These are phyloP conservation scores for Cryptosporidium canis DNA, from an alignment of 169 alveolate species.

Conservation along the genomic window DNA sequence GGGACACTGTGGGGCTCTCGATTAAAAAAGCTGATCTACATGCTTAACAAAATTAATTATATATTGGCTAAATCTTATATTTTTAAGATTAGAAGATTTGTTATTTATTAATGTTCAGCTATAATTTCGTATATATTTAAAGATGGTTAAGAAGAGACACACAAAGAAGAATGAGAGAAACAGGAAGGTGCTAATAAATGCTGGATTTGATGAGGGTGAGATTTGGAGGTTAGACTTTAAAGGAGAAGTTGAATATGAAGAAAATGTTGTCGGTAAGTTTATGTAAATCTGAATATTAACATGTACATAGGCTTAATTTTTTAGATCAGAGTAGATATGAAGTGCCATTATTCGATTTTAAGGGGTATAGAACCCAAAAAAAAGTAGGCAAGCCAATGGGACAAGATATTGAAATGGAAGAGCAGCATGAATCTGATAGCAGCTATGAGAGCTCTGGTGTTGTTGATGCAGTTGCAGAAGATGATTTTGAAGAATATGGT, in stretches of 20 bases:
- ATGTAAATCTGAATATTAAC: not conserved
- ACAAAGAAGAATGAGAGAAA: not conserved
- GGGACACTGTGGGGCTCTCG: conserved; percentile 42
- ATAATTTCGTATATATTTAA: not conserved
- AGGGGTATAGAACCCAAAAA: conserved; percentile 43
- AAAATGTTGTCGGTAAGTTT: conserved; percentile 57
- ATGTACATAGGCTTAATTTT: not conserved
- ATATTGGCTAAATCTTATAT: not conserved
- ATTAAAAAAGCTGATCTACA: conserved; percentile 10
- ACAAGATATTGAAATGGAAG: conserved; percentile 51
- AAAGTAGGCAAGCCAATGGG: conserved; percentile 27
- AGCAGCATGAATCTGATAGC: conserved; percentile 17
- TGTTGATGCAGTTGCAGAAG: not conserved
- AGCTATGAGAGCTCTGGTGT: not conserved
- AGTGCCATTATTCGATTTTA: conserved; percentile 55
- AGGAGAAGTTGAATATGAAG: conserved; percentile 19
- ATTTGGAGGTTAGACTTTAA: conserved; percentile 60
- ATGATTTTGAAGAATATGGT: conserved; percentile 30
- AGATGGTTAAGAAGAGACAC: conserved; percentile 8
- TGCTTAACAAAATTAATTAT: not conserved
- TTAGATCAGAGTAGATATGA: conserved; percentile 53
- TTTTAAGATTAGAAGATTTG: not conserved
- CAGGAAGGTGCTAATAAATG: conserved; percentile 15
- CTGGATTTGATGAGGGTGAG: conserved; percentile 68
- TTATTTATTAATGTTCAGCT: not conserved